These are phyloP conservation scores for Cryoendolithus antarcticus DNA, from an alignment of 2,329 filamentous ascomycete species.

Conservation along the genomic window DNA sequence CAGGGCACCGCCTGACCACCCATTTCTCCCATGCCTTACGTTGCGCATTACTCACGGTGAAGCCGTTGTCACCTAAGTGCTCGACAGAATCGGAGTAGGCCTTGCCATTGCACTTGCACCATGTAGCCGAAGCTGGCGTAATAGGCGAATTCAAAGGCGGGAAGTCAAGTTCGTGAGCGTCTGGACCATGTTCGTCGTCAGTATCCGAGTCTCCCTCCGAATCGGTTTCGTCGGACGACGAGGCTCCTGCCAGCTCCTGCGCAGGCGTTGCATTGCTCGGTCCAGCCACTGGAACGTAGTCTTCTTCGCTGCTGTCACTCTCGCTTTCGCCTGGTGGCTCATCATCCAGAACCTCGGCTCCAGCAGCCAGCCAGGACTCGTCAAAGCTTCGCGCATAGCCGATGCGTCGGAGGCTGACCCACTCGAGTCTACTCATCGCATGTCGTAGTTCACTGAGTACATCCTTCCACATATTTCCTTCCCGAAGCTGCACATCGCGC, in stretches of 20 bases:
- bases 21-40: constrained; percentile 46
- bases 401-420: constrained; percentile 50
- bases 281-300: constrained; percentile 13
- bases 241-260: background rate
- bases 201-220: constrained; percentile 14
- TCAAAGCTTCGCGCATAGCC: constrained; percentile 47
- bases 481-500: constrained; percentile 47
- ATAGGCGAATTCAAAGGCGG: constrained; percentile 31
- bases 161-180: constrained; percentile 32
- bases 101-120: constrained; percentile 32
- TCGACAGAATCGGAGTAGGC: constrained; percentile 30
- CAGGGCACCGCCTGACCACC: constrained; percentile 36
- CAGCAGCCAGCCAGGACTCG: constrained; percentile 21
- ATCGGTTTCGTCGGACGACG: background rate
- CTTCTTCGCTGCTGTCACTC: constrained; percentile 27
- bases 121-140: constrained; percentile 34
- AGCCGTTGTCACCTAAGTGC: constrained; percentile 37
- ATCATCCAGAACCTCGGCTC: constrained; percentile 38
- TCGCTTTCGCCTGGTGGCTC: constrained; percentile 24
- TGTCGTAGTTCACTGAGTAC: constrained; percentile 44
- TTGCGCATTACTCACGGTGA: constrained; percentile 34
- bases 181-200: constrained; percentile 27
- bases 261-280: constrained; percentile 3
- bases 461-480: constrained; percentile 49
- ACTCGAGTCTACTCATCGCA: constrained; percentile 46